Base-by-base conservation (phyloP, 208 protist genomes). In the Blastocrithidia nonstop region DNA sequence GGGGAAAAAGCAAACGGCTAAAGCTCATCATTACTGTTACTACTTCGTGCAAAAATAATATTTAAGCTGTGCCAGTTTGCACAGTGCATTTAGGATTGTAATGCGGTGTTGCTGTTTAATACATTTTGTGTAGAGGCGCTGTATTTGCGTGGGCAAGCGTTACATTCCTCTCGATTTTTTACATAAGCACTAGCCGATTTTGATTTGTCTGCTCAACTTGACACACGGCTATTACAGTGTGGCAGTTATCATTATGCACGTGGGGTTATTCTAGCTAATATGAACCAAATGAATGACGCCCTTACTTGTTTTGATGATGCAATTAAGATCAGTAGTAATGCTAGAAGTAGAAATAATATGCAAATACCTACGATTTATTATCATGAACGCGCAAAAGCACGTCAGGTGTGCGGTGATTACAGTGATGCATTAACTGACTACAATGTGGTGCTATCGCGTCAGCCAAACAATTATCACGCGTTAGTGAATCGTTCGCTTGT, bases 311-410 rank as follows among this genome's bases (percentile, higher is more conserved):
- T 89, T 24, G 63, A 56, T 13, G 42, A 38, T 21, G 79, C 79
- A 7, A 74, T 93, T 22, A 25, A n/a, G n/a, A n/a, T 42, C 20
- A 39, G 66, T 47, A 43, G 35, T 17, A 8, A 55, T 28, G 2
- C 19, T 13, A 36, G 13, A 17, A 19, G n/a, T 6, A 11, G 16
- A 13, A n/a, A n/a, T n/a, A n/a, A n/a, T n/a, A n/a, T n/a, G n/a
- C 3, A 2, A 9, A 27, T n/a, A 9, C 46, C 29, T 1, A 6
- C 46, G 3, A 36, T 41, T 3, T 88, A 71, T 31, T 55, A 68
- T 48, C 80, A 95, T 49, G 86, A 93, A 45, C 73, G 87, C 0
- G 90, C 85, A 1, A 96, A 93, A 55, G 53, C 68, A 1, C 64
- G 65, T 21, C 85, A 96, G 63, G 45, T 63, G 31, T 48, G 84